Evolutionary conservation across 148 eudicot species (phyloP).

Genomic region (Spergularia marina): DNA sequence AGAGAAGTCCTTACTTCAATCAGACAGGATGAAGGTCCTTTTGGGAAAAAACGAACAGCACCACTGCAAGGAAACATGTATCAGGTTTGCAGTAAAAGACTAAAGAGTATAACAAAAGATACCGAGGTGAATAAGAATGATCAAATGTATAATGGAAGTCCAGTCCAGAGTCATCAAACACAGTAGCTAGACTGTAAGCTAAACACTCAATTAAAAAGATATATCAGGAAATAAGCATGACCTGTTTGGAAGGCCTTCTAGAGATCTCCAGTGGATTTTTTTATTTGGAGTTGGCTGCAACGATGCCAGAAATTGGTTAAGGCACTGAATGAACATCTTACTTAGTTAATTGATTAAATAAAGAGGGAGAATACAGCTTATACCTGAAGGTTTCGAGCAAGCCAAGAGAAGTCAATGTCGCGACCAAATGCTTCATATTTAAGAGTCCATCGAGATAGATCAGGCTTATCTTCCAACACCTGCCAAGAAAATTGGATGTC

Average conservation of each 20-base stretch:
- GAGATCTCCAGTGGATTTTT: constrained; percentile 95
- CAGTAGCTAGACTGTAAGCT: too few relatives aligned
- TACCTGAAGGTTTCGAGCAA: constrained; percentile 98
- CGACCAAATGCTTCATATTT: constrained; percentile 89
- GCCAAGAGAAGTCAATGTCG: constrained; percentile 91
- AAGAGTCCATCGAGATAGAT: constrained; percentile 76
- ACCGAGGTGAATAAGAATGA: neutral
- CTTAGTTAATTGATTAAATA: neutral
- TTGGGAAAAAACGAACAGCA: constrained; percentile 91
- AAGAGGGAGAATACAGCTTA: neutral
- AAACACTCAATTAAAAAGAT: too few relatives aligned
- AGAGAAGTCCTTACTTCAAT: constrained; percentile 86
- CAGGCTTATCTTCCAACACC: constrained; percentile 84
- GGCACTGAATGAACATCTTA: neutral
- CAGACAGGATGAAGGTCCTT: constrained; percentile 73
- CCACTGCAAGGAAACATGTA: constrained; percentile 54
- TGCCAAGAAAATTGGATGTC: constrained; percentile 10
- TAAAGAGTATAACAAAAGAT: neutral
- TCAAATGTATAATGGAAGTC: neutral
- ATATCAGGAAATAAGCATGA: too few relatives aligned
- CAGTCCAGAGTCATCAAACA: too few relatives aligned
- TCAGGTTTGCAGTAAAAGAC: neutral
- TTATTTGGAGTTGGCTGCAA: constrained; percentile 88
- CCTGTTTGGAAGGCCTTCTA: constrained; percentile 96
- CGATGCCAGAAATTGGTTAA: neutral